These are phyloP conservation scores for Ceratobasidium sp. DNA, from an alignment of 1,284 basidiomycete genomes.

Conservation along the genomic window DNA sequence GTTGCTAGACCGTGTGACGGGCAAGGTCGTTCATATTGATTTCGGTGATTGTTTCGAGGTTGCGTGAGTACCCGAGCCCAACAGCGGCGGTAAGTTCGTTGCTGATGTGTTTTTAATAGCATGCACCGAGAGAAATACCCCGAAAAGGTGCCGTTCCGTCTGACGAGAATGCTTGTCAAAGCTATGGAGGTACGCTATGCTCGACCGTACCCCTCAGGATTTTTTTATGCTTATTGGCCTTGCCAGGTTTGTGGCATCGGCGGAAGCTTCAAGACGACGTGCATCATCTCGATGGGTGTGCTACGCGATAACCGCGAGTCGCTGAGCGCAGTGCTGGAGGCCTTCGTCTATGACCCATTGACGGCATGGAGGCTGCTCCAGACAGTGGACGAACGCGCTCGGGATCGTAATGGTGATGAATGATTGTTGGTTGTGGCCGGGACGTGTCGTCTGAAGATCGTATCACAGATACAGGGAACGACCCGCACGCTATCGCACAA, in stretches of 20 bases:
- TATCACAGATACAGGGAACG: slow-evolving; percentile 34
- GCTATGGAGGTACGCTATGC: slow-evolving; percentile 90
- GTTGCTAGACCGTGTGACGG: slow-evolving; percentile 88
- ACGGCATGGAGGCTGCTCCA: slow-evolving; percentile 89
- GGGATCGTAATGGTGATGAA: slow-evolving; percentile 36
- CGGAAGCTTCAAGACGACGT: slow-evolving; percentile 94
- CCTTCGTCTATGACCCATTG: slow-evolving; percentile 88
- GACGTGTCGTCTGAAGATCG: not conserved
- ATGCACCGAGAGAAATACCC: slow-evolving; percentile 99
- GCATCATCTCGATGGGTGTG: slow-evolving; percentile 97
- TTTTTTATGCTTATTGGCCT: not conserved
- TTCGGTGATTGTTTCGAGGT: slow-evolving; percentile 96
- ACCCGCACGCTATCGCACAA: slow-evolving; percentile 55
- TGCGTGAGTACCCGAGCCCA: slow-evolving; percentile 53
- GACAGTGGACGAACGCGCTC: slow-evolving; percentile 50
- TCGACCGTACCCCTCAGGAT: not conserved
- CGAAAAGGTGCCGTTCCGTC: slow-evolving; percentile 97
- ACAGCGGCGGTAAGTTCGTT: not conserved
- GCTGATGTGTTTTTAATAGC: not conserved
- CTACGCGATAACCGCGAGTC: slow-evolving; percentile 97
- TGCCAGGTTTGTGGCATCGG: slow-evolving; percentile 91
- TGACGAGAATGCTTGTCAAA: slow-evolving; percentile 98
- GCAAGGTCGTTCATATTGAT: slow-evolving; percentile 97
- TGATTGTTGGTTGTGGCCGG: not conserved
- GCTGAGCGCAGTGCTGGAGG: slow-evolving; percentile 96